Conservation (phyloP, 345 rosid species). For the Hirschfeldia incana region DNA sequence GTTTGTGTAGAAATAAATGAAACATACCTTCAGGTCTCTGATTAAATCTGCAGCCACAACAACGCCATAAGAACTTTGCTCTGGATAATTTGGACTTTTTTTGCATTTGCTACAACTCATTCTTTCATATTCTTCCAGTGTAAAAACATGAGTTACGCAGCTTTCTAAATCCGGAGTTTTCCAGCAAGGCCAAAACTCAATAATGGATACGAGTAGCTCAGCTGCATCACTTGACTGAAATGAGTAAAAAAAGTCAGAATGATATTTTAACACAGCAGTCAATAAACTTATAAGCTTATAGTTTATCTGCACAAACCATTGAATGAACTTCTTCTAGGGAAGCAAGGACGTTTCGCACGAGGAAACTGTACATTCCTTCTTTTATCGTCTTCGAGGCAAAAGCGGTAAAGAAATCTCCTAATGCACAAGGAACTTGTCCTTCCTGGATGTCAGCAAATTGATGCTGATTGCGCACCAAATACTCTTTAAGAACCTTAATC, state of each 20-base stretch:
- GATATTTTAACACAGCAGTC: not conserved
- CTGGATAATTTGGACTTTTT: conserved; percentile 16
- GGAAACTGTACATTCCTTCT: conserved; percentile 8
- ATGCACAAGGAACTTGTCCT: conserved; percentile 13
- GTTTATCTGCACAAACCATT: conserved; percentile 19
- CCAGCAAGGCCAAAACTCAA: conserved; percentile 26
- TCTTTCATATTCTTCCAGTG: conserved; percentile 20
- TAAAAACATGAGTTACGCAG: not conserved
- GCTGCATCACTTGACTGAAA: conserved; percentile 22
- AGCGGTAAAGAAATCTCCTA: conserved; percentile 13
- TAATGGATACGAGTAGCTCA: conserved; percentile 19
- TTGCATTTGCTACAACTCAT: conserved; percentile 24
- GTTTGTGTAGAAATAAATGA: not conserved
- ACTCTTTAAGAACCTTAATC: conserved; percentile 16
- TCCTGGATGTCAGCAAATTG: not conserved
- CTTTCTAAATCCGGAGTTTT: not conserved
- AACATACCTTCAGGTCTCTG: conserved; percentile 27
- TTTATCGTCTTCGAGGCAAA: not conserved
- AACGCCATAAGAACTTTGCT: conserved; percentile 19
- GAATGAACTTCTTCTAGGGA: not conserved
- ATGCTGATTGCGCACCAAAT: not conserved
- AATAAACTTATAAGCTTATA: not conserved
- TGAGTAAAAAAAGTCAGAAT: not conserved
- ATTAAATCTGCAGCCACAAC: conserved; percentile 17
- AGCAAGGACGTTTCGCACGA: conserved; percentile 11